phyloP scores from a whole-genome alignment of 192 early-diverging fungal genomes.

The Entomortierella parvispora region DNA sequence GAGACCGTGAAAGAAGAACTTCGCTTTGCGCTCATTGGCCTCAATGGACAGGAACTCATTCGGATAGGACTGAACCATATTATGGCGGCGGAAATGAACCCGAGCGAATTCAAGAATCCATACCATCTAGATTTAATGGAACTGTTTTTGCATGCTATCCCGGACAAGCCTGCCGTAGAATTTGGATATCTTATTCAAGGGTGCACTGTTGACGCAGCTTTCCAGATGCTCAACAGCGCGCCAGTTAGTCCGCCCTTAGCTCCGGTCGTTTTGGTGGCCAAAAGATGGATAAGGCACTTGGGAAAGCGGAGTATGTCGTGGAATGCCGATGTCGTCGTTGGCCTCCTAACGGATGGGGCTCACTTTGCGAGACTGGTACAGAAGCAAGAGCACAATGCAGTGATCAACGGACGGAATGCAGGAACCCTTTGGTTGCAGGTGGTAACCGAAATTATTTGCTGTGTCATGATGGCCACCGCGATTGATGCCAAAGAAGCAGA shows the following conservation, averaged over 20 bases:
- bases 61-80: constrained; percentile 36
- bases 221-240: constrained; percentile 10
- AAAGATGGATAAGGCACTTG: constrained; percentile 45
- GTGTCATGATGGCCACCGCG: constrained; percentile 41
- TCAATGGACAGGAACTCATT: constrained; percentile 33
- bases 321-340: constrained; percentile 37
- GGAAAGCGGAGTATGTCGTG: constrained; percentile 34
- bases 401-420: constrained; percentile 13
- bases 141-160: constrained; percentile 27
- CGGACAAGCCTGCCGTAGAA: constrained; percentile 36
- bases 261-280: constrained; percentile 28
- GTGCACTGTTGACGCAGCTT: constrained; percentile 27
- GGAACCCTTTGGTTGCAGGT: constrained; percentile 35
- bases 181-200: constrained; percentile 45
- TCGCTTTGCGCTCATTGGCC: constrained; percentile 17
- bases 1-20: constrained; percentile 49
- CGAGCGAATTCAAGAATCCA: constrained; percentile 45
- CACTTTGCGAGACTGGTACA: constrained; percentile 13
- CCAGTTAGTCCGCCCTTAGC: constrained; percentile 23
- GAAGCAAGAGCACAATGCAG: constrained; percentile 26
- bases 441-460: constrained; percentile 39
- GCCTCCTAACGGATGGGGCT: constrained; percentile 29
- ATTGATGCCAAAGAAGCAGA: constrained; percentile 37
- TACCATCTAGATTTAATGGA: constrained; percentile 49
- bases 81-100: constrained; percentile 42